Conservation (phyloP, 2,329 filamentous ascomycete species). For the Periconia sp. region DNA sequence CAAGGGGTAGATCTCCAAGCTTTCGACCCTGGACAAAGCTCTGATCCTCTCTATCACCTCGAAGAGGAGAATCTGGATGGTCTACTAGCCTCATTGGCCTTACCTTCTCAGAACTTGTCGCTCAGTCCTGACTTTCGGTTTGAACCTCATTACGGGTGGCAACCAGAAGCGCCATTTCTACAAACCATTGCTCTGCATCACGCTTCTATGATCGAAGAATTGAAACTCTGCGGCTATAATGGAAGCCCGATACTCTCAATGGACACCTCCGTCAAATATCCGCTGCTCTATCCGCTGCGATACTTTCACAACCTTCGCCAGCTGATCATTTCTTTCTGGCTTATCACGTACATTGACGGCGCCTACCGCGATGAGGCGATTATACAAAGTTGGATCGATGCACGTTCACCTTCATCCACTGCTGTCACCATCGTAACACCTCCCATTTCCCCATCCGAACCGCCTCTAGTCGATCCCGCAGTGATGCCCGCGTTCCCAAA, state of each 20-base stretch:
- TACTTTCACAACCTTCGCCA: conserved; percentile 51
- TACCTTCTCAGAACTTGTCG: no score
- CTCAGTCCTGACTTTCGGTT: conserved; percentile 40
- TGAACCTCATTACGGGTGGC: conserved; percentile 50
- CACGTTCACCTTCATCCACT: conserved; percentile 45
- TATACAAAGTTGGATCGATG: conserved; percentile 52
- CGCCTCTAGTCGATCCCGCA: conserved; percentile 32
- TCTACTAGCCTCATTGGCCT: conserved; percentile 24
- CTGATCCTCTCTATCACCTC: conserved; percentile 26
- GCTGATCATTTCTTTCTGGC: conserved; percentile 51
- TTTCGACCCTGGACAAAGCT: conserved; percentile 31
- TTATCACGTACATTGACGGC: conserved; percentile 49
- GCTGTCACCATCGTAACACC: conserved; percentile 46
- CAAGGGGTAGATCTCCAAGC: conserved; percentile 40
- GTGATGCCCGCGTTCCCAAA: conserved; percentile 29
- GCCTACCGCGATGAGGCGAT: conserved; percentile 49
- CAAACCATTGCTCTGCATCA: conserved; percentile 51
- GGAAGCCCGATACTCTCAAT: conserved; percentile 50
- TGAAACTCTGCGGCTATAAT: conserved; percentile 57
- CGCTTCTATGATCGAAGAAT: conserved; percentile 48
- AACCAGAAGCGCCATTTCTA: conserved; percentile 45
- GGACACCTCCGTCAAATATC: conserved; percentile 45
- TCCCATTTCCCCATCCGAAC: conserved; percentile 26
- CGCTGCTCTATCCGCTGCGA: conserved; percentile 47
- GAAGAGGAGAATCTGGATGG: conserved; percentile 37